phyloP scores from a whole-genome alignment of 23 red algal species.

The Gracilaria caudata region DNA sequence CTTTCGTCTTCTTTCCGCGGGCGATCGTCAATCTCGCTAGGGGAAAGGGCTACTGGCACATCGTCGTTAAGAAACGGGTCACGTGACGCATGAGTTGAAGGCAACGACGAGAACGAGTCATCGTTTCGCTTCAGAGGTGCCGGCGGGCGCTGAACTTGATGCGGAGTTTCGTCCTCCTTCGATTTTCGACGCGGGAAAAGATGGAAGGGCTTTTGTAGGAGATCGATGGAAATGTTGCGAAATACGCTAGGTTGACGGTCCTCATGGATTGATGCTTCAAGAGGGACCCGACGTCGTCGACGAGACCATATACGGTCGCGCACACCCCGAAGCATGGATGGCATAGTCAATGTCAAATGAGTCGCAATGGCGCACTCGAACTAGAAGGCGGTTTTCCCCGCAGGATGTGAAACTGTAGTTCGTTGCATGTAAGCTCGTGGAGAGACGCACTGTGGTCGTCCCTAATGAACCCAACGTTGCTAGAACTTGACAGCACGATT shows the following conservation, averaged over 20 bases:
- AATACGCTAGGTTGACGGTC: conserved; percentile 52
- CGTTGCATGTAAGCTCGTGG: background rate
- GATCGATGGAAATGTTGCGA: conserved; percentile 57
- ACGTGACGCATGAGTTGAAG: conserved; percentile 57
- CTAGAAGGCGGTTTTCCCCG: background rate
- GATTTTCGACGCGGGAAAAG: conserved; percentile 24
- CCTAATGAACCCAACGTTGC: background rate
- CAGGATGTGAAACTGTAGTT: background rate
- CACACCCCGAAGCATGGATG: conserved; percentile 42
- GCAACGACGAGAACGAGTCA: conserved; percentile 61
- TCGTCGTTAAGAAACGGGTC: conserved; percentile 78
- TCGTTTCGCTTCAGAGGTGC: conserved; percentile 37
- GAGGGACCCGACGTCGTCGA: conserved; percentile 8
- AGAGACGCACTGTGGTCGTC: background rate
- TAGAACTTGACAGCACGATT: background rate
- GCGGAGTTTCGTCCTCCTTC: conserved; percentile 15
- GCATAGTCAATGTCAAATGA: background rate
- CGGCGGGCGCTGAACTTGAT: background rate
- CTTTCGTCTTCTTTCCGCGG: conserved; percentile 49
- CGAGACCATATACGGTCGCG: conserved; percentile 36
- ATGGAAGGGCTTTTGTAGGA: conserved; percentile 19
- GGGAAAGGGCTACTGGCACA: conserved; percentile 53
- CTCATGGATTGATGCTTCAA: background rate
- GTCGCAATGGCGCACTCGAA: background rate
- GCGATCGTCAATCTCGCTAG: conserved; percentile 41